Evolutionary conservation across 306 rosid species (phyloP), one percentile per base, ranked within the genome.

Genomic region (Ochetophila trinervis): DNA sequence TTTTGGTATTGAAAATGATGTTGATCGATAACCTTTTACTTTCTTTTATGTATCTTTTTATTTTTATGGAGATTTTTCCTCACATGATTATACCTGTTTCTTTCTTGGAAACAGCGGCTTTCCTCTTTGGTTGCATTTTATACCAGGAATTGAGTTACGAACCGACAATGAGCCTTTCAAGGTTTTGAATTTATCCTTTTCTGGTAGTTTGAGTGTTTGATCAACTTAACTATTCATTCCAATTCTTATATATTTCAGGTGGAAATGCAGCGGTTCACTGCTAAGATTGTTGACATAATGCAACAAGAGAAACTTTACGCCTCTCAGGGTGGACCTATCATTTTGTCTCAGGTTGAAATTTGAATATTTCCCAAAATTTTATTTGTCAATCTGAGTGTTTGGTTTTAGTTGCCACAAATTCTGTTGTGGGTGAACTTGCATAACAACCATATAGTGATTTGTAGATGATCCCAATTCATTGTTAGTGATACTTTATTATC

Each of bases 291-390:
- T 70, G 81, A 86, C 34, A 57, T 86, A 80, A 86, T 93, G 99
- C 87, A 90, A 80, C 66, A 81, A 65, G 96, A 90, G 85, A 87
- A 80, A 4, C 87, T 93, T 68, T 93, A 81, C 74, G 97, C 96
- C 0, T 81, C 96, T 56, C 99, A 90, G 76, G 99, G 99, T 24
- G 99, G 99, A 21, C 98, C 97, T 5, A 79, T 93, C 55, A 93
- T 93, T 73, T 69, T 93, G 80, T 93, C 98, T 70, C 98, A 93
- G 98, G 98, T 87, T 73, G 52, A n/a, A n/a, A n/a, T n/a, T n/a
- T n/a, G n/a, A 36, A 54, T 55, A 22, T 64, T 24, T 45, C 3
- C 27, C 12, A 47, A 3, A 4, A 34, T 30, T 6, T 53, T 65
- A 53, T 50, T 17, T 45, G 21, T 34, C 36, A 30, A 18, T 1